These are phyloP conservation scores for Candida glaebosa DNA, from an alignment of 805 yeast species.

Conservation along the genomic window DNA sequence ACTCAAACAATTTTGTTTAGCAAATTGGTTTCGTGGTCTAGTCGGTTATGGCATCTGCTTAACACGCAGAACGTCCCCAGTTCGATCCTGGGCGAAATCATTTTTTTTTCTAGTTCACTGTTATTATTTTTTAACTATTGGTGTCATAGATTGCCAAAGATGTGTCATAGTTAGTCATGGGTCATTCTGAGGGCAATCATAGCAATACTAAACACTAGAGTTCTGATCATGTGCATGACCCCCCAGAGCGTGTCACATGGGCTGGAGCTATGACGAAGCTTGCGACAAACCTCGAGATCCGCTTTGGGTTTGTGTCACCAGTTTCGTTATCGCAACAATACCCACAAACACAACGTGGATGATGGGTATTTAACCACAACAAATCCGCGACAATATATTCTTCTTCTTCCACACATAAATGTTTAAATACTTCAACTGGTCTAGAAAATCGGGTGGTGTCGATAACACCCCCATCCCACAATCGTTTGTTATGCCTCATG, in stretches of 20 bases:
- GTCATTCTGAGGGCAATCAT: neutral
- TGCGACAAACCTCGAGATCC: neutral
- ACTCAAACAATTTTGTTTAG: neutral
- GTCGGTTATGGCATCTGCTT: constrained; percentile 99
- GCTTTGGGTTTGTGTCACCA: neutral
- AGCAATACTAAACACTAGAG: no score
- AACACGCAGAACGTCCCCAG: constrained; percentile 99
- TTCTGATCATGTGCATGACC: neutral
- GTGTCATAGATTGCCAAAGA: no score
- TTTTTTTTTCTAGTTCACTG: constrained; percentile 23
- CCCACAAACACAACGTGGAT: neutral
- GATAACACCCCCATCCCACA: constrained; percentile 18
- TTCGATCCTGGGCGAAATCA: constrained; percentile 99
- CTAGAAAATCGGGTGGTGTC: constrained; percentile 2
- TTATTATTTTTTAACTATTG: neutral
- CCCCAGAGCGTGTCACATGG: no score
- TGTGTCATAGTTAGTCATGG: neutral
- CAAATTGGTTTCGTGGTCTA: constrained; percentile 68
- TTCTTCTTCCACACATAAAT: constrained; percentile 16
- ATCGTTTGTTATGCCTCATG: constrained; percentile 28
- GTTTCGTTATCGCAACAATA: neutral
- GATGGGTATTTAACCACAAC: neutral
- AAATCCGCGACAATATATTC: constrained; percentile 15
- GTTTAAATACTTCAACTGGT: constrained; percentile 12
- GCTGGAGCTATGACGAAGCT: neutral